phyloP scores from a whole-genome alignment of 129 eudicot species.

The Scalesia atractyloides region DNA sequence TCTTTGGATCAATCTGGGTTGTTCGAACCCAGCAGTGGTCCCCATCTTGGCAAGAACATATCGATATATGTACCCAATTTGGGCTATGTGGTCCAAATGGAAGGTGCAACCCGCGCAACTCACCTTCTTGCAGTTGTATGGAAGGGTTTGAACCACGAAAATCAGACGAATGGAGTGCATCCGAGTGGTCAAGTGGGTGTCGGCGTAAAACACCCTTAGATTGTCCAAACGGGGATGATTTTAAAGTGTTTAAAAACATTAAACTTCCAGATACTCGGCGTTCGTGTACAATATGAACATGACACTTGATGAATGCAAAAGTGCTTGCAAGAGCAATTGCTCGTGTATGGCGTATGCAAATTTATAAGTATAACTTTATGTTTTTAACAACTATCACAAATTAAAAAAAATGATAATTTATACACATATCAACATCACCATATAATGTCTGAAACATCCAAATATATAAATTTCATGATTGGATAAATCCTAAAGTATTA shows the following conservation, averaged over 20 bases:
- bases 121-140: conserved; percentile 32
- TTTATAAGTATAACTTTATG: too few species aligned
- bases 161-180: conserved; percentile 29
- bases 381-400: too few species aligned
- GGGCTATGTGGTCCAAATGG: conserved; percentile 24
- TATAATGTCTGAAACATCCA: too few species aligned
- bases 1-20: not conserved
- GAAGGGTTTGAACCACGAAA: conserved; percentile 36
- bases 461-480: too few species aligned
- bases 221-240: conserved; percentile 28
- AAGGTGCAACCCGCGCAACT: conserved; percentile 18
- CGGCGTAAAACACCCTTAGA: conserved; percentile 12
- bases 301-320: conserved; percentile 31
- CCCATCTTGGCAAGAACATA: not conserved
- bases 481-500: too few species aligned
- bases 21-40: conserved; percentile 2
- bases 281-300: conserved; percentile 20
- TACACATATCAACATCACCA: too few species aligned
- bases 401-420: too few species aligned
- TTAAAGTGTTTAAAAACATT: conserved; percentile 18
- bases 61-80: conserved; percentile 5
- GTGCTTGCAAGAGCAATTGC: conserved; percentile 24
- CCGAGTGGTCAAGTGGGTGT: conserved; percentile 38
- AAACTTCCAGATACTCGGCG: conserved; percentile 36
- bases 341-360: conserved; percentile 41